Evolutionary conservation across 306 rosid genomes (phyloP), one percentile per base, ranked within the genome.

Genomic region (Prunus armeniaca): DNA sequence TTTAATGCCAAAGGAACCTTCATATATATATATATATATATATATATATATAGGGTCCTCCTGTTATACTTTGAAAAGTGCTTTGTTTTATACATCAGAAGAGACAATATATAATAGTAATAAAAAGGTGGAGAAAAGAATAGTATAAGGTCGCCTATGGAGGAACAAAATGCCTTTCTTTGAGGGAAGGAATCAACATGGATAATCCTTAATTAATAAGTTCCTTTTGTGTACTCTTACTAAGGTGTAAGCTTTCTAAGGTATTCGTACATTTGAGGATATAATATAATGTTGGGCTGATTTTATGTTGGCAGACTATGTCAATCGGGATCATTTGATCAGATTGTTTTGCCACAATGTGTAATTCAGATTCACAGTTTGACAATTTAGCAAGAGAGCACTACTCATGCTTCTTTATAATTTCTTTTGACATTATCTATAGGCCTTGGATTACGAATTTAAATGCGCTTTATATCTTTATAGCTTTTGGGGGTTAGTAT

Each of bases 121-220:
- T 9, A 47, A 24, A 28, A 22, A 64, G n/a, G 34, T 47, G 19
- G 30, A 58, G 49, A 65, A 18, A 69, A 71, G 51, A 63, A 38
- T 43, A 17, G 64, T 30, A 52, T 32, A 49, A 22, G 62, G 67
- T 81, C 79, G 65, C 70, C 51, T 15, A 14, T 51, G 66, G 54
- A 45, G 67, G 13, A 77, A 80, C 72, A 73, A 13, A 60, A 74
- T n/a, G 51, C 32, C 62, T 12, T 34, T 28, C 55, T 41, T 30
- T n/a, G 56, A 51, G 5, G 72, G 8, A 62, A 18, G 18, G 71
- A 74, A 84, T 67, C 79, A 47, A 69, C 19, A 20, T 15, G 64
- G 65, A 83, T 69, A 85, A 85, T 61, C 79, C 69, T 14, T 79
- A 73, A 65, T 67, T 50, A 15, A 52, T 58, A 73, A 73, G 62